These are phyloP conservation scores for Aureoboletus auriporus DNA, from an alignment of 768 basidiomycete species.

Conservation along the genomic window DNA sequence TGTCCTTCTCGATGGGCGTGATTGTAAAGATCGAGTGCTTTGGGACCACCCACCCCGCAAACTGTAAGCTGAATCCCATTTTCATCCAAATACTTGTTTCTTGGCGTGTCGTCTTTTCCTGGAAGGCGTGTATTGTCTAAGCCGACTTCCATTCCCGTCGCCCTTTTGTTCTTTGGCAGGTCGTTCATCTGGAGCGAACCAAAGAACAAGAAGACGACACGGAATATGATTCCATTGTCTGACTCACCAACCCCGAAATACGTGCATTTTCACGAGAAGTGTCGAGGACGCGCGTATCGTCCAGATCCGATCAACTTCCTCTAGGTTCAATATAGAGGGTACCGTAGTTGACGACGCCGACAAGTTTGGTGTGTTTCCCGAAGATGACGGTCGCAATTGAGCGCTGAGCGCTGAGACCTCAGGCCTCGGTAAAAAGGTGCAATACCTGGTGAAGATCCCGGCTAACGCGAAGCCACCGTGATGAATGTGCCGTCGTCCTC, in stretches of 20 bases:
- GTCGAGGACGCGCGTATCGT: conserved; percentile 1
- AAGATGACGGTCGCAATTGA: conserved; percentile 6
- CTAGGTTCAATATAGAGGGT: conserved; percentile 3
- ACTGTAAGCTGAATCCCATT: conserved; percentile 1
- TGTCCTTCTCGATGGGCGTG: not conserved
- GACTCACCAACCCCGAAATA: not conserved
- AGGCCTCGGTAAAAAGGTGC: not conserved
- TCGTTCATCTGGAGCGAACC: conserved; percentile 3
- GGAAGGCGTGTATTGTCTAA: not conserved
- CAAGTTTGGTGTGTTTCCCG: not conserved
- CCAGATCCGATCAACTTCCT: conserved; percentile 2
- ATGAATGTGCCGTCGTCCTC: conserved; percentile 10
- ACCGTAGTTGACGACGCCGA: not conserved
- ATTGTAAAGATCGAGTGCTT: not conserved
- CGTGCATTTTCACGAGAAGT: not conserved
- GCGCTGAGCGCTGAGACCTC: no score
- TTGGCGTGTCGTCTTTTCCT: not conserved
- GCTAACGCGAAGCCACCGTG: not conserved
- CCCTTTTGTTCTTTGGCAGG: conserved; percentile 8
- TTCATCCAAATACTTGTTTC: not conserved
- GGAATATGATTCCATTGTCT: not conserved
- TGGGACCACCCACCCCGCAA: not conserved
- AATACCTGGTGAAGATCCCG: not conserved
- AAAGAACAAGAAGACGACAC: conserved; percentile 1
- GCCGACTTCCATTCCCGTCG: conserved; percentile 9